Conservation (phyloP, 441 rosid species). For the Pelargonium citronellum region DNA sequence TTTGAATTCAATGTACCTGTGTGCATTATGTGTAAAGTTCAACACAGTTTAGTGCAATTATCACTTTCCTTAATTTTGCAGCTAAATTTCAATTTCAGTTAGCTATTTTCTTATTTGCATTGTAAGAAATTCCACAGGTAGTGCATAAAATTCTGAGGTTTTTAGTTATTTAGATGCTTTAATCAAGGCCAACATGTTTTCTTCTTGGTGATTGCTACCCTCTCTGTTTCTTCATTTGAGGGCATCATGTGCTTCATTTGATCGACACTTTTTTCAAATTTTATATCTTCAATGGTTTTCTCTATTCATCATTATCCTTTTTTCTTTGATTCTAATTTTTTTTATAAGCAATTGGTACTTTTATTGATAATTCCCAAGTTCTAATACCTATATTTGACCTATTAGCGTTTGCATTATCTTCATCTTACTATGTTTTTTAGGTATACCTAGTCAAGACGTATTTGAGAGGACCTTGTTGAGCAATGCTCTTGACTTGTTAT, state of each 20-base stretch:
- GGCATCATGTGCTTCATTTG: slow-evolving; percentile 3
- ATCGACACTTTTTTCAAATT: not conserved
- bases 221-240: not conserved
- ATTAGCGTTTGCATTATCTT: not conserved
- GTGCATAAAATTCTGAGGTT: not conserved
- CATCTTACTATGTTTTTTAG: not conserved
- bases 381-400: not conserved
- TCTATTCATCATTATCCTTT: not conserved
- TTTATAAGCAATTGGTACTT: not conserved
- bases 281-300: not conserved
- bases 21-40: too few species aligned
- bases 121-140: slow-evolving; percentile 3
- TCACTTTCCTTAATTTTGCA: too few species aligned
- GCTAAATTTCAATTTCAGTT: not conserved
- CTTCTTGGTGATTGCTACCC: not conserved
- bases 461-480: not conserved
- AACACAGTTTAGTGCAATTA: too few species aligned
- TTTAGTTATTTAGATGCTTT: not conserved
- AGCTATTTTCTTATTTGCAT: not conserved
- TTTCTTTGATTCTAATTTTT: not conserved
- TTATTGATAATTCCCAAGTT: not conserved
- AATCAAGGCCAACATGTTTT: not conserved
- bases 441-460: not conserved
- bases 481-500: not conserved
- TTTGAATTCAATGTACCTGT: too few species aligned